Conservation (phyloP, 495 filamentous ascomycete species). For the Hyphodiscus hymeniophilus region DNA sequence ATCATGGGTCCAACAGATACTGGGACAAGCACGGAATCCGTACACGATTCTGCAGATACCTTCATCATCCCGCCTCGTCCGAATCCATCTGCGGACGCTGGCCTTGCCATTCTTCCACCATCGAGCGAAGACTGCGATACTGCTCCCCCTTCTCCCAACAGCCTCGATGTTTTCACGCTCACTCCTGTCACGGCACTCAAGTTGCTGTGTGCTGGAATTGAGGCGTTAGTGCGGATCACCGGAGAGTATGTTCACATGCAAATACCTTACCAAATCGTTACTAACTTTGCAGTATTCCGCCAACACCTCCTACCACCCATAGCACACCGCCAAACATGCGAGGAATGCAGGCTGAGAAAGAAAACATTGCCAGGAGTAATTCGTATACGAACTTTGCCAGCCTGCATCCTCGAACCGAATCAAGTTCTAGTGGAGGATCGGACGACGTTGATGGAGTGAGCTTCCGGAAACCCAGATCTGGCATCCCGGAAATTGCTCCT, state of each 20-base stretch:
- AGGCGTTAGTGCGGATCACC: conserved; percentile 60
- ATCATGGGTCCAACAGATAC: conserved; percentile 9
- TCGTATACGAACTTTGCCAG: conserved; percentile 37
- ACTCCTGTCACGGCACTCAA: conserved; percentile 68
- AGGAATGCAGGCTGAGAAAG: conserved; percentile 48
- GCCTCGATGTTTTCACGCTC: conserved; percentile 61
- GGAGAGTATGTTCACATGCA: conserved; percentile 38
- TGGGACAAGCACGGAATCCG: not conserved
- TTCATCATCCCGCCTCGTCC: conserved; percentile 37
- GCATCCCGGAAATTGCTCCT: conserved; percentile 30
- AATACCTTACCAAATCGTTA: not conserved
- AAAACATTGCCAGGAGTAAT: conserved; percentile 44
- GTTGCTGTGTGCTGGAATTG: conserved; percentile 63
- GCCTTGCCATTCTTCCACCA: conserved; percentile 19
- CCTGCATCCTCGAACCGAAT: conserved; percentile 15
- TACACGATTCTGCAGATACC: conserved; percentile 18
- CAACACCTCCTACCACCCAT: conserved; percentile 58
- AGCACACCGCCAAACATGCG: conserved; percentile 54
- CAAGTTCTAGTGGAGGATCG: conserved; percentile 7
- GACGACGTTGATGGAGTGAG: conserved; percentile 36
- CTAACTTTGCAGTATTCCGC: conserved; percentile 37
- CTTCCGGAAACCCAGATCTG: conserved; percentile 33
- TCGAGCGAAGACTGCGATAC: conserved; percentile 1
- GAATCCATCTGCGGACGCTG: conserved; percentile 39
- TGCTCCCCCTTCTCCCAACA: conserved; percentile 17